These are phyloP conservation scores for Petunia secreta DNA, from an alignment of 257 asterid genomes.

Conservation along the genomic window DNA sequence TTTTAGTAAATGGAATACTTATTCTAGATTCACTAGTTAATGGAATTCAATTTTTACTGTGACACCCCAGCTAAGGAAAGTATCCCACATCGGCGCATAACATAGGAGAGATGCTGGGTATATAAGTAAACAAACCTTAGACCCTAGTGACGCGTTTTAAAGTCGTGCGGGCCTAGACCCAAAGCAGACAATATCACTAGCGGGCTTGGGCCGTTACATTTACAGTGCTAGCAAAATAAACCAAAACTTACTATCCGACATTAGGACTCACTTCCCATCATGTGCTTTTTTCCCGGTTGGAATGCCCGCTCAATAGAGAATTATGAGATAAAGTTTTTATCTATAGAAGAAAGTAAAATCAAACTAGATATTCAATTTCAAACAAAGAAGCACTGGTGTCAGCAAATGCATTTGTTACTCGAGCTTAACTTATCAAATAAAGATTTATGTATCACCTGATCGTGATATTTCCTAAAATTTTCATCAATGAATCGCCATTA, in stretches of 20 bases:
- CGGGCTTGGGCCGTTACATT: no score
- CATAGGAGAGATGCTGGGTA: no score
- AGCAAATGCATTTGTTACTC: not conserved
- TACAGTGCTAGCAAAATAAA: no score
- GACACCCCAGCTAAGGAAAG: not conserved
- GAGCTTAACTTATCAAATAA: conserved; percentile 13
- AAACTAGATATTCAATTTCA: conserved; percentile 16
- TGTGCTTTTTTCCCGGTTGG: not conserved
- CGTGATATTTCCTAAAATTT: not conserved
- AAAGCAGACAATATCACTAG: no score
- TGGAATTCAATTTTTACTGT: not conserved
- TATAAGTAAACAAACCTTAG: no score
- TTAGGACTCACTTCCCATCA: conserved; percentile 8
- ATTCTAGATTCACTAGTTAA: not conserved
- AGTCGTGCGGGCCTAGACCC: no score
- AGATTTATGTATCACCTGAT: not conserved
- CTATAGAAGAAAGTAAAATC: not conserved
- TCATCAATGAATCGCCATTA: conserved; percentile 9
- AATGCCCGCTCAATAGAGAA: not conserved
- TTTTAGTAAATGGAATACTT: conserved; percentile 15
- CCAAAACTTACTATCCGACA: not conserved
- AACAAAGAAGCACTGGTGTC: conserved; percentile 11
- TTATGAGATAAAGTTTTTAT: not conserved
- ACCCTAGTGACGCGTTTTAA: no score
- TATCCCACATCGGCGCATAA: not conserved